Evolutionary conservation across 306 rosid genomes (phyloP), one percentile per base, ranked within the genome.

Genomic region (Castanea sativa): DNA sequence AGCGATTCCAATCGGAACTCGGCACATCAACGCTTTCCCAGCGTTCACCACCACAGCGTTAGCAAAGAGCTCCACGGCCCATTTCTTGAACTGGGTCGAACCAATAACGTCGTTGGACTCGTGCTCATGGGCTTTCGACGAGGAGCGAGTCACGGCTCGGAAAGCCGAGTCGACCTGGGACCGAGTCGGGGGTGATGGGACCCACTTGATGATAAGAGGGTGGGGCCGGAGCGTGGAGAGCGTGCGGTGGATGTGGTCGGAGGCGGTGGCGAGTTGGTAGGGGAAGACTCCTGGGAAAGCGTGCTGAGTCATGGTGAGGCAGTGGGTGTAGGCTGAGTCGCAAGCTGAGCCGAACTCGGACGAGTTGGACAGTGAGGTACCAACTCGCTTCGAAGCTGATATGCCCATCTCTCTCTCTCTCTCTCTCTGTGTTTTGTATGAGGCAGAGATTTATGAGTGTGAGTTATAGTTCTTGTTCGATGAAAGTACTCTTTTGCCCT

Each of bases 181-280:
- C 4, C 89, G 89, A 63, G 84, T 70, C 5, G 96, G 98, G 1
- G 96, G 89, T 5, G 89, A 18, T 0, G 90, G 85, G 76, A 93
- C 72, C 97, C 98, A 91, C 70, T 76, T 86, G 65, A 64, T 27
- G 88, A 93, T 35, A 71, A 91, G 90, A 1, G 91, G 81, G 63
- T 83, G 88, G 6, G 79, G 85, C 2, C 10, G 83, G 56, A 73
- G 35, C 60, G 35, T 43, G 85, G 74, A 71, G 64, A 90, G 90
- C 38, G 74, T 41, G 12, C 23, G 55, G 92, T 92, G 87, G 79
- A 92, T 88, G 75, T 88, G 79, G 55, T 88, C 89, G 65, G 97
- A 80, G 35, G 97, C 98, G 5, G 88, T 68, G 83, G 75, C 61
- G 84, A 94, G 97, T 43, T 94, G 97, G 82, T 85, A 92, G 13